Base-by-base conservation (phyloP, 306 rosid genomes). In the Cucurbita argyrosperma region DNA sequence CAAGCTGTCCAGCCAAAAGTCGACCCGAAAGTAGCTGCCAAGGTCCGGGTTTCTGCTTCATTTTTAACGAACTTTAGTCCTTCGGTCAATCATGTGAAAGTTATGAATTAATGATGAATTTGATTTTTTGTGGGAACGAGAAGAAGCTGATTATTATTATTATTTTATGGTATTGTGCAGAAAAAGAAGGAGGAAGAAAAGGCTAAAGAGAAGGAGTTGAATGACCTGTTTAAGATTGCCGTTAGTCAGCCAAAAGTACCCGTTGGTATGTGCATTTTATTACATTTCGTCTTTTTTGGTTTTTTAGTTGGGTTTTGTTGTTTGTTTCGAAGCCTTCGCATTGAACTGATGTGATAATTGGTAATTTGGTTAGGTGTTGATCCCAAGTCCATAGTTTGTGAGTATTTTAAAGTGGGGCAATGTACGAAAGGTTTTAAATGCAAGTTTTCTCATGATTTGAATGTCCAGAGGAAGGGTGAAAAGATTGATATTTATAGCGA, bases 401-500 rank as follows among this genome's bases (percentile, higher is more conserved):
- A 94, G 85, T 89, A 86, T 83, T 91, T 80, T 80, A 95, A 91
- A 82, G 97, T 56, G 54, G 99, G 97, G 38, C 97, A 95, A 76
- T 95, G 99, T 71, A 76, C 92, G 21, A 91, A 91, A 84, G 97
- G 99, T 14, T 95, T 95, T 76, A 95, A 95, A 76, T 95, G 97
- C 99, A 95, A 95, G 84, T 95, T 95, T 77, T 95, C 96, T 0
- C 99, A 95, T 67, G 99, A 95, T 78, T 83, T 95, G 86, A 95
- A 95, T 85, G 86, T 91, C 26, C 96, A 91, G 89, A 89, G 99
- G 88, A 95, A 95, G 88, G 99, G 99, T 72, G 99, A 89, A 68
- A 95, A 91, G 95, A 94, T 94, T 68, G 99, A 91, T 64, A 87
- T 95, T 56, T 95, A 89, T 77, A 91, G 97, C 14, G 99, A 95